Base-by-base conservation (phyloP, 768 basidiomycete genomes). In the Pleurotus djamor region DNA sequence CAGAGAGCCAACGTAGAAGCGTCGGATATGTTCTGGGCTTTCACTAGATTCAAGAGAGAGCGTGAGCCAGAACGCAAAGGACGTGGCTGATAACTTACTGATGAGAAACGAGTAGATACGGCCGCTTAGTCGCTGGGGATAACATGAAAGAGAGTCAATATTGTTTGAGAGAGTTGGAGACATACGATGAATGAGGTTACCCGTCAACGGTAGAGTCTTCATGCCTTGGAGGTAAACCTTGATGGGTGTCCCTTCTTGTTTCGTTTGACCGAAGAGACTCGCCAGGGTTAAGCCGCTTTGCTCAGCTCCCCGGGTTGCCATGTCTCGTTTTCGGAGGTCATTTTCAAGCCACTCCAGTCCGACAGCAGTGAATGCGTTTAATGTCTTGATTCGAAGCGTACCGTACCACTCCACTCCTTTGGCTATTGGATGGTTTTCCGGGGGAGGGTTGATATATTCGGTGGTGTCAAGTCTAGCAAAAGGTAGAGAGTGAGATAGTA, bases 371-470 rank as follows among this genome's bases (percentile, higher is more conserved):
- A 89, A 78, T 79, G 84, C 86, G 0, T 69, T 62, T 0, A 82
- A 72, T 1, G 70, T 59, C 2, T 72, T 64, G 60, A 89, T 77
- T 41, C 74, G 73, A 0, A 88, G 71, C 4, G 79, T 64, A 0
- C 86, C 87, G 35, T 77, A 80, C 60, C 87, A 84, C 9, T 76
- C 71, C 16, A 85, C 76, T 1, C 68, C 65, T 57, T 64, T 14
- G 2, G 45, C 44, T 13, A 64, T 62, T 41, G 59, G 67, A 38
- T 61, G 66, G 17, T 58, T 61, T 9, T 58, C 49, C 8, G 72
- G 71, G 12, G 73, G 72, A 0, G 66, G 52, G 36, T 69, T 57
- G 3, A 77, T 69, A 37, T 63, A 71, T 60, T 84, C 83, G 4
- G 81, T 76, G 37, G 79, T 74, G 63, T 84, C 82, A 8, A 84